phyloP scores from a whole-genome alignment of 345 rosid genomes.

The Melastoma malabathricum region DNA sequence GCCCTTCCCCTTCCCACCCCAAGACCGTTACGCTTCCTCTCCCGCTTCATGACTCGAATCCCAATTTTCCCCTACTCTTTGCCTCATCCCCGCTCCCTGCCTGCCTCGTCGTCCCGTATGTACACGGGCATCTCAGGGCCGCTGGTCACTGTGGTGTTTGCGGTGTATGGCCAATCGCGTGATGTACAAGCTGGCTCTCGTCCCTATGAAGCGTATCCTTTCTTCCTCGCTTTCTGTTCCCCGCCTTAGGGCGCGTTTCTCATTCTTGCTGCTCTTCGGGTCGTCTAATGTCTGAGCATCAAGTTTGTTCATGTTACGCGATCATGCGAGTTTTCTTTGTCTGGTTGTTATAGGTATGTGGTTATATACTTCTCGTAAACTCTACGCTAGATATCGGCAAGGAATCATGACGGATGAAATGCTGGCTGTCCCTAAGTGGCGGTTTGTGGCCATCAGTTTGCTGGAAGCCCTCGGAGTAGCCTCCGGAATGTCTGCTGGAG shows the following conservation, averaged over 20 bases:
- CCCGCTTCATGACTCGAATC: neutral
- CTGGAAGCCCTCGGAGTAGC: slow-evolving; percentile 74
- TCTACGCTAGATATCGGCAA: slow-evolving; percentile 37
- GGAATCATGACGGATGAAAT: slow-evolving; percentile 68
- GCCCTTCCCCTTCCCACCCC: no score
- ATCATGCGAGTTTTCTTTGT: neutral
- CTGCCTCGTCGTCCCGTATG: neutral
- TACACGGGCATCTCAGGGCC: slow-evolving; percentile 10
- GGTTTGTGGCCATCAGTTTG: slow-evolving; percentile 53
- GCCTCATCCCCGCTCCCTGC: neutral
- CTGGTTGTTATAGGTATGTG: slow-evolving; percentile 37
- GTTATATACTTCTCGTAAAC: slow-evolving; percentile 50
- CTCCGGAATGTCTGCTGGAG: slow-evolving; percentile 84
- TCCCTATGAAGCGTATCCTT: slow-evolving; percentile 83
- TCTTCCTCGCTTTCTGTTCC: slow-evolving; percentile 76
- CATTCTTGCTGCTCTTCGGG: neutral
- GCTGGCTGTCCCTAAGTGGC: slow-evolving; percentile 56
- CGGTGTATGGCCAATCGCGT: slow-evolving; percentile 82
- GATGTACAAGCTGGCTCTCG: slow-evolving; percentile 88
- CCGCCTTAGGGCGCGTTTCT: slow-evolving; percentile 55
- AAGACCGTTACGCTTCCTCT: neutral
- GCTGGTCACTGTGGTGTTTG: slow-evolving; percentile 34
- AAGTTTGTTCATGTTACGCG: no score
- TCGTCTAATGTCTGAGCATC: no score
- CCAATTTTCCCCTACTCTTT: neutral